Percentiles rank a stretch among this genome's conserved stretches.
phyloP scores from a whole-genome alignment of 2,329 filamentous ascomycete genomes.

The Tolypocladium ovalisporum region DNA sequence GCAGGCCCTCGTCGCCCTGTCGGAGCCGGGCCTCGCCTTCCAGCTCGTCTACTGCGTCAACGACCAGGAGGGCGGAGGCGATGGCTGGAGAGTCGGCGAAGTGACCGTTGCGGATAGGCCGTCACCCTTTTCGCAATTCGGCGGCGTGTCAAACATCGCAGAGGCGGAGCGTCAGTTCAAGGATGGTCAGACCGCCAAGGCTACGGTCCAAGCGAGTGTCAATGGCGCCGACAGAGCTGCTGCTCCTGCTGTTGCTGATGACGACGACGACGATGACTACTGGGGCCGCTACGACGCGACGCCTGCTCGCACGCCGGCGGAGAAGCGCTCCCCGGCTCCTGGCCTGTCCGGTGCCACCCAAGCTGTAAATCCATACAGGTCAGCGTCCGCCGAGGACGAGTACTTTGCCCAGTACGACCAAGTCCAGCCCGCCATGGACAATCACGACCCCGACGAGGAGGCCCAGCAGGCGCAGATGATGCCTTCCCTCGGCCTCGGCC shows the following conservation, averaged over 20 bases:
- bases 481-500: constrained; percentile 19
- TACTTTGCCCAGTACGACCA: constrained; percentile 70
- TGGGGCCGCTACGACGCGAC: constrained; percentile 71
- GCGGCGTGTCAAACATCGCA: constrained; percentile 36
- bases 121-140: constrained; percentile 43
- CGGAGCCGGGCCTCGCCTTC: constrained; percentile 51
- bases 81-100: constrained; percentile 65
- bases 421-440: constrained; percentile 72
- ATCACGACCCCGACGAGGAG: constrained; percentile 69
- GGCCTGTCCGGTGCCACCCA: constrained; percentile 11
- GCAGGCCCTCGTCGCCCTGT: constrained; percentile 53
- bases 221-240: constrained; percentile 3
- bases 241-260: constrained; percentile 21
- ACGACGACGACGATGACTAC: constrained; percentile 67
- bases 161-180: constrained; percentile 51
- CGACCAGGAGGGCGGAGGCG: constrained; percentile 47
- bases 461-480: constrained; percentile 19
- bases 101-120: constrained; percentile 49
- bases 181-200: constrained; percentile 16
- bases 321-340: constrained; percentile 53
- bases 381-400: constrained; percentile 44
- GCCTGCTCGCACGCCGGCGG: constrained; percentile 51
- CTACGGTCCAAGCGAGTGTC: constrained; percentile 7
- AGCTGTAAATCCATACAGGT: constrained; percentile 7
- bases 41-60: constrained; percentile 59